These are phyloP conservation scores for Thozetella sp. DNA, from an alignment of 495 filamentous ascomycete genomes.

Conservation along the genomic window DNA sequence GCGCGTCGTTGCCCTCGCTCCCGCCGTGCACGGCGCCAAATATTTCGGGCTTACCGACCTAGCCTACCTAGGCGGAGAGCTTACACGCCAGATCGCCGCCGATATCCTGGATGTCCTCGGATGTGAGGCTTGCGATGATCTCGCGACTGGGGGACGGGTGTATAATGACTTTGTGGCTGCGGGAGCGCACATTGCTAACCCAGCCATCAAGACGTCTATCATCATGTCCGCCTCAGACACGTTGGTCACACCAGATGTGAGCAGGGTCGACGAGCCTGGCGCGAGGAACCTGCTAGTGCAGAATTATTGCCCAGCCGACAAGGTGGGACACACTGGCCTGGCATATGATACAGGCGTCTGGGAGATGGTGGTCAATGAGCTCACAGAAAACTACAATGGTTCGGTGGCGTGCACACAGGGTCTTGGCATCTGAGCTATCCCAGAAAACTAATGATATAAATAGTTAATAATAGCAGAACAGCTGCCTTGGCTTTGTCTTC, in stretches of 20 bases:
- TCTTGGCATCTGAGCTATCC: constrained; percentile 3
- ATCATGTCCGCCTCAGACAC: constrained; percentile 50
- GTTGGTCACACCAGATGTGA: constrained; percentile 47
- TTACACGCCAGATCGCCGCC: constrained; percentile 22
- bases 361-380: constrained; percentile 53
- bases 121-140: constrained; percentile 49
- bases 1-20: constrained; percentile 48
- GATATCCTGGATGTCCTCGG: constrained; percentile 38
- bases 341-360: constrained; percentile 57
- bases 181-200: constrained; percentile 40
- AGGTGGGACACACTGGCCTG: constrained; percentile 54
- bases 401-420: constrained; percentile 21
- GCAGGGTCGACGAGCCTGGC: constrained; percentile 45
- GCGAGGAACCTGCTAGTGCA: constrained; percentile 49
- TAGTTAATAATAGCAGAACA: too few relatives aligned
- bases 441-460: too few relatives aligned
- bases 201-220: constrained; percentile 47
- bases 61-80: constrained; percentile 39
- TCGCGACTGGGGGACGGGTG: constrained; percentile 33
- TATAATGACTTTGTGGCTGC: constrained; percentile 40
- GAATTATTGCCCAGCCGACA: constrained; percentile 44
- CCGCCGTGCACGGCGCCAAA: constrained; percentile 50
- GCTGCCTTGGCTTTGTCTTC: too few relatives aligned
- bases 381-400: constrained; percentile 33
- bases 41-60: constrained; percentile 50